Percentiles rank a stretch among this genome's conserved stretches.
phyloP scores from a whole-genome alignment of 148 eudicot species.

The Cornus suecica region DNA sequence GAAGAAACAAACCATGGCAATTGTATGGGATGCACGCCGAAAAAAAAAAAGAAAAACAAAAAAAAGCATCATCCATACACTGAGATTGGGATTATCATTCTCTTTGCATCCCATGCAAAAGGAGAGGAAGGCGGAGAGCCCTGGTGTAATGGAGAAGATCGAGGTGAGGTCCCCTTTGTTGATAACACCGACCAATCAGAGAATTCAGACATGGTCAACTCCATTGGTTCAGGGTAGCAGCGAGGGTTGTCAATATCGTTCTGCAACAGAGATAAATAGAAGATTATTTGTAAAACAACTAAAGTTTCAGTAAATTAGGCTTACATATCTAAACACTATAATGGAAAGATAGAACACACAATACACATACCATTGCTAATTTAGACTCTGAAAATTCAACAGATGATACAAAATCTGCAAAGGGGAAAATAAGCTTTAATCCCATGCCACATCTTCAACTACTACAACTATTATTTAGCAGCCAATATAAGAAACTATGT shows the following conservation, averaged over 20 bases:
- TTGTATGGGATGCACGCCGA: too few species aligned
- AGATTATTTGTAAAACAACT: background rate
- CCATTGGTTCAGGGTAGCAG: slow-evolving; percentile 25
- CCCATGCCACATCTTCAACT: background rate
- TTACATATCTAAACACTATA: background rate
- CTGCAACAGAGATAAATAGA: slow-evolving; percentile 13
- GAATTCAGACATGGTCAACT: slow-evolving; percentile 31
- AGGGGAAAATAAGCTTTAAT: background rate
- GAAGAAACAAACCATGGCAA: too few species aligned
- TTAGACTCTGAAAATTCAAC: background rate
- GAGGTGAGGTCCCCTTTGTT: slow-evolving; percentile 17
- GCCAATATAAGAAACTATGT: too few species aligned
- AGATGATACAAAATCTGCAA: slow-evolving; percentile 19
- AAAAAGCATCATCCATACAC: too few species aligned
- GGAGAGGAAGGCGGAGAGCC: slow-evolving; percentile 20
- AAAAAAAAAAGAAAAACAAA: too few species aligned
- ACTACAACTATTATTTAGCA: too few species aligned
- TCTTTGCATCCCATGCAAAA: slow-evolving; percentile 18
- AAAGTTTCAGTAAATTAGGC: background rate
- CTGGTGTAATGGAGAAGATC: too few species aligned
- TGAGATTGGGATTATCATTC: too few species aligned
- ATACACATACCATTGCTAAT: slow-evolving; percentile 1
- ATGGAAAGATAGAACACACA: background rate
- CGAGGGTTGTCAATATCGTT: slow-evolving; percentile 14
- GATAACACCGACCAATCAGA: slow-evolving; percentile 25